Evolutionary conservation across 257 asterid species (phyloP).

Genomic region (Cinchona pubescens): DNA sequence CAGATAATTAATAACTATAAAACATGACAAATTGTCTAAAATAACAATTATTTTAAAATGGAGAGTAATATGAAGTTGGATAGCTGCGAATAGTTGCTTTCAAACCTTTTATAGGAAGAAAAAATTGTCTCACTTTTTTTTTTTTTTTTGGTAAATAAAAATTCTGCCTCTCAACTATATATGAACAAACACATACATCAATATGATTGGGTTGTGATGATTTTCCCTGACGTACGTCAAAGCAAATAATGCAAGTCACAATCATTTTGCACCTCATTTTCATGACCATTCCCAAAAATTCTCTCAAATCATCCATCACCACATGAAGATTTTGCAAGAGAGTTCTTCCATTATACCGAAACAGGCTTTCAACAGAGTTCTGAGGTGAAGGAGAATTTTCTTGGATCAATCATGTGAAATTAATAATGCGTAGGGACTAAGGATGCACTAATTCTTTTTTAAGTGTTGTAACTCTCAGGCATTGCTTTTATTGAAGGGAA

Average conservation of each 20-base stretch:
- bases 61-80: no score
- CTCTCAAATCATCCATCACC: slow-evolving; percentile 6
- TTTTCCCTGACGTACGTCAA: slow-evolving; percentile 1
- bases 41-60: no score
- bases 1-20: no score
- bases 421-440: slow-evolving; percentile 2
- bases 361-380: not conserved
- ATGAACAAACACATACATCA: not conserved
- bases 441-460: not conserved
- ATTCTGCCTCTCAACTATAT: slow-evolving; percentile 1
- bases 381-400: not conserved
- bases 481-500: slow-evolving; percentile 25
- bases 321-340: not conserved
- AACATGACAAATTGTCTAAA: no score
- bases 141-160: no score
- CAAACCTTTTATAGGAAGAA: slow-evolving; percentile 13
- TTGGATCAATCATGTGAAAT: not conserved
- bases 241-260: slow-evolving; percentile 11
- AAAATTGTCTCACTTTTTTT: no score
- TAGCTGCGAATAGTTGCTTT: slow-evolving; percentile 26
- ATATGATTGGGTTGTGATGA: slow-evolving; percentile 2
- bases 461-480: slow-evolving; percentile 28
- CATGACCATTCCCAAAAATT: not conserved
- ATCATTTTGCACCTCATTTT: not conserved
- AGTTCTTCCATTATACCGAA: not conserved